Conservation (phyloP, 108 stramenopile genomes). For the Ochromonas danica region DNA sequence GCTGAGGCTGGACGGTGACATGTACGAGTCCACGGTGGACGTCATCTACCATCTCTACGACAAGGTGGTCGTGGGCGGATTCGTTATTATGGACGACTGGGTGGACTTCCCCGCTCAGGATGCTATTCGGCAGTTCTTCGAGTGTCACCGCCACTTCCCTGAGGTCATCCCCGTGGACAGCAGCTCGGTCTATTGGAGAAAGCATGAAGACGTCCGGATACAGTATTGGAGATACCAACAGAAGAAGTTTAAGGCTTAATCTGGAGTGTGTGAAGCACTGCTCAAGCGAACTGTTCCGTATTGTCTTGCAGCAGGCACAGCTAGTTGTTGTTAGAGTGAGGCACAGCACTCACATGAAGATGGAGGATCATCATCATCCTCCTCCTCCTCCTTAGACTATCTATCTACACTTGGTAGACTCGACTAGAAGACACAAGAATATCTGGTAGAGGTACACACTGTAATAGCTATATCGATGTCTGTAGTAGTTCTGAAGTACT, state of each 20-base stretch:
- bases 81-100: neutral
- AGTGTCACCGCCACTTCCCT: neutral
- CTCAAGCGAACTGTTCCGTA: too few relatives aligned
- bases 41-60: neutral
- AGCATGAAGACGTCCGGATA: neutral
- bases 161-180: neutral
- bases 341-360: too few relatives aligned
- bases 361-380: too few relatives aligned
- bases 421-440: too few relatives aligned
- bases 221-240: neutral
- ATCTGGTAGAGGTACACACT: too few relatives aligned
- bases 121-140: neutral
- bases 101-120: neutral
- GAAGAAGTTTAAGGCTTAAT: neutral
- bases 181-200: constrained; percentile 4
- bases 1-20: neutral
- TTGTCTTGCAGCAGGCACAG: too few relatives aligned
- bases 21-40: neutral
- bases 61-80: neutral
- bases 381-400: too few relatives aligned
- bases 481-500: too few relatives aligned
- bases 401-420: too few relatives aligned
- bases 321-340: too few relatives aligned
- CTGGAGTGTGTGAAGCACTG: too few relatives aligned
- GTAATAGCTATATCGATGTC: too few relatives aligned